These are phyloP conservation scores for Pichia paraexigua DNA, from an alignment of 805 yeast species.

Conservation along the genomic window DNA sequence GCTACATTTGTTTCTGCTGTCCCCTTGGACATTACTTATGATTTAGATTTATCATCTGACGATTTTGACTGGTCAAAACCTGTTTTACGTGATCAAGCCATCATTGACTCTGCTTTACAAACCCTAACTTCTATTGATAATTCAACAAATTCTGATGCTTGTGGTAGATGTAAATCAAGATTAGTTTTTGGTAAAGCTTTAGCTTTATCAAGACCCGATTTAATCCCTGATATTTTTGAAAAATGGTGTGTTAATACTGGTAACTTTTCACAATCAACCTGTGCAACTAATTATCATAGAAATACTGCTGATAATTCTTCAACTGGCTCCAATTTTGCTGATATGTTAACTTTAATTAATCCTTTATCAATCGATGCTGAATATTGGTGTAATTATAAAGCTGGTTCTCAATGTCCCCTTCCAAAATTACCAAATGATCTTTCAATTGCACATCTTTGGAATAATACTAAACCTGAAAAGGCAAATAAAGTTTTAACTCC, in stretches of 20 bases:
- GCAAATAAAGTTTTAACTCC: slow-evolving; percentile 37
- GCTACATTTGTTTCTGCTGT: slow-evolving; percentile 1
- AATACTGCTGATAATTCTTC: slow-evolving; percentile 31
- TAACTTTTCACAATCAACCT: slow-evolving; percentile 18
- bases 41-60: not conserved
- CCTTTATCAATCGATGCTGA: slow-evolving; percentile 48
- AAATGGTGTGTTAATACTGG: slow-evolving; percentile 37
- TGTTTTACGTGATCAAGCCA: slow-evolving; percentile 4
- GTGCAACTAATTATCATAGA: slow-evolving; percentile 30
- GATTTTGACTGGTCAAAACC: slow-evolving; percentile 7
- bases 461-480: slow-evolving; percentile 31
- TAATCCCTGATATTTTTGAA: slow-evolving; percentile 33
- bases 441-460: slow-evolving; percentile 38
- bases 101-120: slow-evolving; percentile 3
- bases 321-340: slow-evolving; percentile 41
- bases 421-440: slow-evolving; percentile 44
- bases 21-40: slow-evolving; percentile 5
- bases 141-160: slow-evolving; percentile 11
- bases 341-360: slow-evolving; percentile 43
- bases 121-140: slow-evolving; percentile 6
- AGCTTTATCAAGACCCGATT: slow-evolving; percentile 32
- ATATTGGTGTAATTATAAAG: slow-evolving; percentile 50
- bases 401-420: slow-evolving; percentile 40
- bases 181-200: slow-evolving; percentile 32
- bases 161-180: slow-evolving; percentile 31